Base-by-base conservation (phyloP, 106 monocot species). In the Dendrobium nobile region DNA sequence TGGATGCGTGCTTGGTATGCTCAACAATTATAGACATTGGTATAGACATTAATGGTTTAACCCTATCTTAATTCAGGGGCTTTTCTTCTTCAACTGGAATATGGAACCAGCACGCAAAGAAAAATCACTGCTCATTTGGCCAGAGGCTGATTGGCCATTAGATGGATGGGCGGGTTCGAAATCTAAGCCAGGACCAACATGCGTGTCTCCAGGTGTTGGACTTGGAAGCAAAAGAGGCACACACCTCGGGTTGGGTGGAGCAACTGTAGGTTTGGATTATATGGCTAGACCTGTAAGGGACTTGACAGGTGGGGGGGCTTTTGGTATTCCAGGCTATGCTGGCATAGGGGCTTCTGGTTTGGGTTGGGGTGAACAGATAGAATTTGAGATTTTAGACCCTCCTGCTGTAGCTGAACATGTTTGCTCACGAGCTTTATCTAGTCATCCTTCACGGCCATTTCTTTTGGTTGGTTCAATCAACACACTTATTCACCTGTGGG, bases 301-400 rank as follows among this genome's bases (percentile, higher is more conserved):
- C 51, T 72, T 94, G 82, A 94, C 92, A 28, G 94, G 89, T 87
- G 94, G 94, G 65, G 92, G 88, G 43, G 88, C 94, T 22, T 97
- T 97, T 90, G 96, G 94, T 44, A 90, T 94, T 85, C 94, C 94
- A 59, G 96, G 96, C 54, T 97, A 97, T 89, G 96, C 96, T 82
- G 94, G 94, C 75, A 92, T 98, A 68, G 93, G 93, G 27, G 93
- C 91, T 16, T 89, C 91, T 51, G 88, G 94, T 31, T 83, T 98
- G 67, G 90, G 89, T 16, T 98, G 97, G 97, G 90, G 85, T 41
- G 93, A 90, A 75, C 86, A 91, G 65, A 87, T 87, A 45, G 90
- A 94, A 80, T 86, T 94, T 81, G 89, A 88, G 13, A 84, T 82
- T 77, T 77, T 79, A 28, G 88, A 89, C 72, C 92, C 86, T 47